Base-by-base conservation (phyloP, 768 basidiomycete species). In the Gelatoporia subvermispora region DNA sequence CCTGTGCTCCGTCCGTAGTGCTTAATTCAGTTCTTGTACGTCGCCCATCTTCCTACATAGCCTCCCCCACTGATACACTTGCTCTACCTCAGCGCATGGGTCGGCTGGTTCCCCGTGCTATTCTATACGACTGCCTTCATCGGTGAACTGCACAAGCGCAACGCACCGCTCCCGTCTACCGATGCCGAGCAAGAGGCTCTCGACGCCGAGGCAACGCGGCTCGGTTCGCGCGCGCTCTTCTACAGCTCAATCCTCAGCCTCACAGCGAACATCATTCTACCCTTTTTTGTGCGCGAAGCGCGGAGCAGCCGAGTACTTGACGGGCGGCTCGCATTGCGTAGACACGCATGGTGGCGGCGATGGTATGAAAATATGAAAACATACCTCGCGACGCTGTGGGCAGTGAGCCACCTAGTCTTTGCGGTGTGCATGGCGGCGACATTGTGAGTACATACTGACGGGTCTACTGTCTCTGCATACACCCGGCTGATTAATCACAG, bases 21-120 rank as follows among this genome's bases (percentile, higher is more conserved):
- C 55, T 66, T 85, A 23, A 81, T 88, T 17, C 86, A 90, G 67
- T 87, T 88, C 65, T 88, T 90, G 84, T 89, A 61, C 58, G 82
- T 67, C 7, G 28, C 31, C 34, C 22, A n/a, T 18, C 7, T 20
- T 35, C 31, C 28, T 10, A 15, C 15, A 28, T 20, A 9, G 9
- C 28, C 28, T 31, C 7, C 28, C 5, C 28, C 5, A 13, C 13
- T 31, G 7, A 31, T 13, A 13, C 13, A 31, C 13, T 5, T 24
- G 38, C 47, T 15, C 44, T 31, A 16, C 36, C 38, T 36, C 25
- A 91, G 89, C 51, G 77, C 82, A 11, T 94, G 83, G 83, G 74
- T 93, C 50, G 88, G 81, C 8, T 97, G 95, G 95, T 96, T 95
- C 60, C 93, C 94, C 0, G 69, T 93, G 21, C 73, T 95, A 1